Evolutionary conservation across 2,329 filamentous ascomycete species (phyloP), one percentile per base, ranked within the genome.

Genomic region (Fusarium virguliforme): DNA sequence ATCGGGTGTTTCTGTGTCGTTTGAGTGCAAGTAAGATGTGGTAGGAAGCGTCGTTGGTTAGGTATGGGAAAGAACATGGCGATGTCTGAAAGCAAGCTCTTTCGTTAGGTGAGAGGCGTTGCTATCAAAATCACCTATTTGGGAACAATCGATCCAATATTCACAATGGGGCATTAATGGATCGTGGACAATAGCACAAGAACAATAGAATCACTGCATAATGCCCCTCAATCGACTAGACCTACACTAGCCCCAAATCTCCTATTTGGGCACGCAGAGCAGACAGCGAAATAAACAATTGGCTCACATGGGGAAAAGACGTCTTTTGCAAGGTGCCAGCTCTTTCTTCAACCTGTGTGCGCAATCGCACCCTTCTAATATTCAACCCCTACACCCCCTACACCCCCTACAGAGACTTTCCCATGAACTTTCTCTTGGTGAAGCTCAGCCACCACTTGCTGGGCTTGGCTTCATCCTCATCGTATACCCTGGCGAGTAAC

Each of bases 341-440:
- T 70, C 65, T 65, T 65, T 70, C 65, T 65, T 65, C 50, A 43
- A 64, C 56, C 41, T 58, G 62, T 62, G 59, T 69, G 43, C 26
- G 43, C 26, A 64, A 65, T 77, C 51, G 58, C 59, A 64, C 63
- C 58, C 67, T 71, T 76, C 72, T 77, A 74, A 63, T 61, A 67
- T 63, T 60, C 43, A 60, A 38, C 62, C 4, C 51, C 59, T 34
- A 41, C 51, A 41, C 43, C 32, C 34, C 37, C 12, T 9, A 40
- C 30, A 51, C 24, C 37, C 26, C 57, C 81, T 86, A 95, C 83
- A 96, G 85, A 74, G 89, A 89, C 90, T 98, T 98, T 81, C 95
- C 95, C 96, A 99, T 98, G 80, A 99, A 99, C 90, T 98, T 98
- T 84, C 96, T 91, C 91, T 98, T 98, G 60, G 93, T 94, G 81